Base-by-base conservation (phyloP, 192 early-diverging fungal species). In the Jimgerdemannia flammicorona region DNA sequence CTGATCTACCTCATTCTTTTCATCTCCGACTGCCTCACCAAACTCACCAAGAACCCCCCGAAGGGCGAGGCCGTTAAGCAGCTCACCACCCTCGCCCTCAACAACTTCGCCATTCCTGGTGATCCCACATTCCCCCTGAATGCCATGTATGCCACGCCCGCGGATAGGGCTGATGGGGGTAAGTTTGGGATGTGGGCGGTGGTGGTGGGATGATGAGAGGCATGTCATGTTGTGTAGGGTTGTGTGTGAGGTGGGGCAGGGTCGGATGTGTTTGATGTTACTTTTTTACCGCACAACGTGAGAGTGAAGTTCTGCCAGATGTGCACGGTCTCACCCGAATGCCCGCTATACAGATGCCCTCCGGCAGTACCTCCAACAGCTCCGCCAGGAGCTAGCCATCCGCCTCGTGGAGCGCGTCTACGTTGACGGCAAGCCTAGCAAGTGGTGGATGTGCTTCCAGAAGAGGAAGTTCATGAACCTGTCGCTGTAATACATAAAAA, bases 401-500 rank as follows among this genome's bases (percentile, higher is more conserved):
- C 84, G 98, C 44, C 84, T 99, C 42, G 86, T 91, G 4, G 87
- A 89, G 18, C 86, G 86, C 59, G 85, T 98, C 19, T 99, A 95
- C 85, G 76, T 83, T 18, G 94, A 95, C 63, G 90, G 87, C 18
- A 88, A 93, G 80, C 93, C 95, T 17, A 95, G 93, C 88, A 99
- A 99, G 81, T 99, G 97, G 97, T 99, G 98, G 98, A 87, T 99
- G 89, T 93, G 94, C 80, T 99, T 99, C 88, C 91, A 95, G 79
- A 99, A 98, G 90, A 89, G 96, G 77, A 96, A 98, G 86, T 99
- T 99, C 79, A 99, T 99, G 97, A 92, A 92, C 79, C 89, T 96
- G 85, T 81, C 88, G 41, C 84, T 95, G 74, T n/a, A n/a, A n/a
- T n/a, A n/a, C n/a, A n/a, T 87, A 87, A 74, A 20, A 20, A n/a